Percentiles rank a stretch among this genome's conserved stretches.
These are phyloP conservation scores for Jamesozyma gamospora DNA, from an alignment of 805 yeast genomes.

Conservation along the genomic window DNA sequence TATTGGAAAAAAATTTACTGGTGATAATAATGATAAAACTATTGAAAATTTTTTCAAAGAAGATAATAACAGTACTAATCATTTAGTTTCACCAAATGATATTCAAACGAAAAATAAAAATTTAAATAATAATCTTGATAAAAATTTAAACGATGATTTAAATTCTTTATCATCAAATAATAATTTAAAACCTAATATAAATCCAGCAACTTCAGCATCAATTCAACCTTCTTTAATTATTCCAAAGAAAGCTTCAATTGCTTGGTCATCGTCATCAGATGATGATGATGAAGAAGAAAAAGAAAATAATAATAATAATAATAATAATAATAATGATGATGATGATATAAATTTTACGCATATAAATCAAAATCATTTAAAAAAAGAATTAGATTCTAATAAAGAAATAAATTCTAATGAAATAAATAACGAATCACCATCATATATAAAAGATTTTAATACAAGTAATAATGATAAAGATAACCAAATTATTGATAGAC, in stretches of 20 bases:
- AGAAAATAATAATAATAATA: neutral
- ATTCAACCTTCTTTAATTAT: constrained; percentile 59
- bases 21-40: neutral
- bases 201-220: constrained; percentile 27
- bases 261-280: constrained; percentile 83
- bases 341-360: too few relatives aligned
- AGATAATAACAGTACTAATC: neutral
- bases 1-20: neutral
- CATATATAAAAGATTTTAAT: too few relatives aligned
- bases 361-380: too few relatives aligned
- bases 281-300: constrained; percentile 32
- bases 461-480: neutral
- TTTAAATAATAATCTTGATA: neutral
- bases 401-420: too few relatives aligned
- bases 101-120: neutral
- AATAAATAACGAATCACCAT: too few relatives aligned
- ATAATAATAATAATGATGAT: neutral
- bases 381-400: too few relatives aligned
- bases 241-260: constrained; percentile 73
- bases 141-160: neutral
- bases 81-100: neutral
- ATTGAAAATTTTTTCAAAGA: neutral
- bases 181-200: constrained; percentile 3
- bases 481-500: too few relatives aligned
- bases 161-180: neutral